Evolutionary conservation across 1,139 yeast genomes (phyloP).

Genomic region (Yamadazyma atlantica): DNA sequence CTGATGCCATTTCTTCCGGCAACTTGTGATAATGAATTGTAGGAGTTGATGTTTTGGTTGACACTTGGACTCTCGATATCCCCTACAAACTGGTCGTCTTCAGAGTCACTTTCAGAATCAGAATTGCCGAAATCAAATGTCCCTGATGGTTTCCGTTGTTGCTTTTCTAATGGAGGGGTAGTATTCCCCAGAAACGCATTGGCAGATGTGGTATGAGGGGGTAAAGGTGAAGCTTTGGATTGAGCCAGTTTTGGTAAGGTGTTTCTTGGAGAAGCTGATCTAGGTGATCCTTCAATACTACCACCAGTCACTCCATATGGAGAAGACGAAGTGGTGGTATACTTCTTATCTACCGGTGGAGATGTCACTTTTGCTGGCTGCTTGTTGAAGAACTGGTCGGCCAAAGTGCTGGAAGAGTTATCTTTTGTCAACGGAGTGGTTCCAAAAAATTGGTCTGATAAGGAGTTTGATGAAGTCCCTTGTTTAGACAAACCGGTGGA

Average conservation of each 20-base stretch:
- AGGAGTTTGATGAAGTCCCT: slow-evolving; percentile 41
- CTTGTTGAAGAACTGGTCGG: slow-evolving; percentile 20
- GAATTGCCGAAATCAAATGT: slow-evolving; percentile 25
- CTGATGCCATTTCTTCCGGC: slow-evolving; percentile 47
- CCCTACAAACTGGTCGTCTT: slow-evolving; percentile 25
- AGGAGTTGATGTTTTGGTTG: slow-evolving; percentile 22
- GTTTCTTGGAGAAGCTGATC: slow-evolving; percentile 18
- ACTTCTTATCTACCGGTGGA: slow-evolving; percentile 3
- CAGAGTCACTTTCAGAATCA: slow-evolving; percentile 33
- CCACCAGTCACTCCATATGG: too few species aligned
- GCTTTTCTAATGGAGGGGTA: slow-evolving; percentile 21
- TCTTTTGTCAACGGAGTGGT: slow-evolving; percentile 14
- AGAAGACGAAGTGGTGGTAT: slow-evolving; percentile 7
- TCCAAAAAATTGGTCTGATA: slow-evolving; percentile 35
- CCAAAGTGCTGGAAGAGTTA: slow-evolving; percentile 16
- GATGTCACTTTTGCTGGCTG: slow-evolving; percentile 3
- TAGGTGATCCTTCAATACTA: neutral
- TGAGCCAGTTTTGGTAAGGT: slow-evolving; percentile 21
- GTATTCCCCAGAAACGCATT: slow-evolving; percentile 40
- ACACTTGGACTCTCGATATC: slow-evolving; percentile 9
- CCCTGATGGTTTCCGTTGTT: slow-evolving; percentile 7
- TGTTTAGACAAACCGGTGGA: slow-evolving; percentile 39
- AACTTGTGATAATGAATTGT: slow-evolving; percentile 49
- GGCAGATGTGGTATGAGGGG: slow-evolving; percentile 48
- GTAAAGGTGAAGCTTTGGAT: slow-evolving; percentile 40